These are phyloP conservation scores for Boletus bicolor DNA, from an alignment of 768 basidiomycete genomes.

Conservation along the genomic window DNA sequence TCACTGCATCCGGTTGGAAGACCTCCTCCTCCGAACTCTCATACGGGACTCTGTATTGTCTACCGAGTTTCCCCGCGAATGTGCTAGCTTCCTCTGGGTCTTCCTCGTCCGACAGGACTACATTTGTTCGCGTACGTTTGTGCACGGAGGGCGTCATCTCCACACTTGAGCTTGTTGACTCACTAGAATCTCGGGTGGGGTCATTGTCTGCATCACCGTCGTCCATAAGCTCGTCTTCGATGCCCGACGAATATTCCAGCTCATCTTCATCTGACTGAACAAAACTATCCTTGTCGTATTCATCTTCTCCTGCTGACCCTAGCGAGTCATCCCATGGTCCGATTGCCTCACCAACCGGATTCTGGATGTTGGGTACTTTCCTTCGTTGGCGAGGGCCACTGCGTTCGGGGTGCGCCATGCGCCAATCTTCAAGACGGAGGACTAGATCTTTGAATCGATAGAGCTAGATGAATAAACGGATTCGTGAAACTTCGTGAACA, in stretches of 20 bases:
- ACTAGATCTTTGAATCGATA: conserved; percentile 8
- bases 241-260: neutral
- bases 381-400: conserved; percentile 1
- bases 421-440: conserved; percentile 9
- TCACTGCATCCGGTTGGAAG: neutral
- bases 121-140: conserved; percentile 3
- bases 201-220: neutral
- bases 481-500: neutral
- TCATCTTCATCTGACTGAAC: conserved; percentile 4
- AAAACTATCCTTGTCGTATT: conserved; percentile 5
- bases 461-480: neutral
- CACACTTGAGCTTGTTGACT: neutral
- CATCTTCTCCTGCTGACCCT: conserved; percentile 13
- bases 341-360: conserved; percentile 14
- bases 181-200: neutral
- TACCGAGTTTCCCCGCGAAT: neutral
- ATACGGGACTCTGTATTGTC: conserved; percentile 2
- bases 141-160: neutral
- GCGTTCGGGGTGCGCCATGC: conserved; percentile 11
- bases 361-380: conserved; percentile 1
- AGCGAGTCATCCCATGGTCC: conserved; percentile 12
- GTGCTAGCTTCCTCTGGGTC: neutral
- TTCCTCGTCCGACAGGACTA: conserved; percentile 7
- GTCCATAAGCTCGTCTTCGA: neutral
- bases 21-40: conserved; percentile 3